A percentile compares a stretch with the other conserved stretches of the same genome.
Evolutionary conservation across 768 basidiomycete genomes (phyloP).

Genomic region (Sporobolomyces pararoseus): DNA sequence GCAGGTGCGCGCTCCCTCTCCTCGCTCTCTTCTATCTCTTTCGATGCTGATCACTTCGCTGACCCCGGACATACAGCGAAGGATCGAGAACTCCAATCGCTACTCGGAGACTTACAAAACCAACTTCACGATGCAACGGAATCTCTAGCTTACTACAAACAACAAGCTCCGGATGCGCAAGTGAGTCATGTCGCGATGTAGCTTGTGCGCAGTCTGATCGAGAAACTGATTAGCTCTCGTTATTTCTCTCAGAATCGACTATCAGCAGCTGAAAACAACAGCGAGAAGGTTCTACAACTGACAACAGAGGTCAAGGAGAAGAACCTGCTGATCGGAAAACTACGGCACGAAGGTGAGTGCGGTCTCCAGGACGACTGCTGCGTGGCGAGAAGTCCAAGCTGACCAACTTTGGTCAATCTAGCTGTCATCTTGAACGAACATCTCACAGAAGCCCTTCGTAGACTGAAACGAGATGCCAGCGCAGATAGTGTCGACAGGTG

Average conservation of each 20-base stretch:
- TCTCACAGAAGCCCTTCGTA: slow-evolving; percentile 92
- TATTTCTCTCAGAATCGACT: slow-evolving; percentile 60
- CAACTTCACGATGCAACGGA: slow-evolving; percentile 65
- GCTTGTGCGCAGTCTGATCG: no score
- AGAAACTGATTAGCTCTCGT: no score
- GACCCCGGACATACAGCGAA: slow-evolving; percentile 66
- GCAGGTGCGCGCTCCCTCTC: slow-evolving; percentile 56
- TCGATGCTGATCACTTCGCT: slow-evolving; percentile 2
- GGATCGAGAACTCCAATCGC: slow-evolving; percentile 81
- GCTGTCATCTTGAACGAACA: slow-evolving; percentile 97
- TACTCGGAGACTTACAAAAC: slow-evolving; percentile 73
- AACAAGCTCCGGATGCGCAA: slow-evolving; percentile 82
- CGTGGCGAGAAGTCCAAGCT: no score
- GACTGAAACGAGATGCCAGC: slow-evolving; percentile 76
- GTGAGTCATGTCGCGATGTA: no score
- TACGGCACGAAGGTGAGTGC: slow-evolving; percentile 86
- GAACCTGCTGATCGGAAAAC: slow-evolving; percentile 85
- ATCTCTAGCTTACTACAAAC: slow-evolving; percentile 83
- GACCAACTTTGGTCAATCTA: slow-evolving; percentile 48
- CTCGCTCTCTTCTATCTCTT: slow-evolving; percentile 20
- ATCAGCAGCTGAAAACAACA: slow-evolving; percentile 66
- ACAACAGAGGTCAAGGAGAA: slow-evolving; percentile 95
- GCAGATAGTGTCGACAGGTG: slow-evolving; percentile 78
- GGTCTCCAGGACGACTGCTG: no score
- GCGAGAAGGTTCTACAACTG: slow-evolving; percentile 64